These are phyloP conservation scores for Raphanus sativus DNA, from an alignment of 345 rosid genomes.

Conservation along the genomic window DNA sequence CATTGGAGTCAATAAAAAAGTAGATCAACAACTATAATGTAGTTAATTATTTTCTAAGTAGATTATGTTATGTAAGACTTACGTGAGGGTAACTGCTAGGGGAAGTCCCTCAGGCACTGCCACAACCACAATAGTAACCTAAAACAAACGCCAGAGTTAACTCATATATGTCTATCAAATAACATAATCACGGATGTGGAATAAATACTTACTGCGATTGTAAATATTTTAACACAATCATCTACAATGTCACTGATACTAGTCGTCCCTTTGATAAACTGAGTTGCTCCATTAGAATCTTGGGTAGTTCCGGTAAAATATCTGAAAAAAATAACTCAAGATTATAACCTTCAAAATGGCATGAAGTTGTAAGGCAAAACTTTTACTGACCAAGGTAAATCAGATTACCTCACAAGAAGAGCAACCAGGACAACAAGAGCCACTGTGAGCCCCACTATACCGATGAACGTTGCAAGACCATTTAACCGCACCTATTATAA, in stretches of 20 bases:
- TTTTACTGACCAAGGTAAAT: slow-evolving; percentile 5
- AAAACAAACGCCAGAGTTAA: slow-evolving; percentile 35
- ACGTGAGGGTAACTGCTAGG: slow-evolving; percentile 98
- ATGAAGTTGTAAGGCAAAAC: slow-evolving; percentile 11
- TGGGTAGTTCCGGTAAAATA: slow-evolving; percentile 82
- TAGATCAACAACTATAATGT: neutral
- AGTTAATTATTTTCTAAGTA: neutral
- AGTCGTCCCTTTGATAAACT: slow-evolving; percentile 71
- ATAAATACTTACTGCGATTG: slow-evolving; percentile 76
- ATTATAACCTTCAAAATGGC: slow-evolving; percentile 13
- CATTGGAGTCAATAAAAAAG: neutral
- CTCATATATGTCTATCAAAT: slow-evolving; percentile 10
- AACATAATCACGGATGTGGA: slow-evolving; percentile 20
- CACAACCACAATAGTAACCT: slow-evolving; percentile 99
- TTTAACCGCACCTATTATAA: slow-evolving; percentile 79
- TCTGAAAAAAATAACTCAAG: slow-evolving; percentile 42
- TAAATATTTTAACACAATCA: slow-evolving; percentile 77
- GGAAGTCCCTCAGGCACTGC: slow-evolving; percentile 99
- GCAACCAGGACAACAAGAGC: slow-evolving; percentile 73
- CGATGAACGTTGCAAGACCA: slow-evolving; percentile 98
- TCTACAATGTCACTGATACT: slow-evolving; percentile 55
- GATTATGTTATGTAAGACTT: slow-evolving; percentile 38
- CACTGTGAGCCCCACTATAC: slow-evolving; percentile 90
- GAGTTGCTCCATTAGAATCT: slow-evolving; percentile 51
- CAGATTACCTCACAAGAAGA: slow-evolving; percentile 71